Base-by-base conservation (phyloP, 768 basidiomycete genomes). In the Lactifluus pinguis region DNA sequence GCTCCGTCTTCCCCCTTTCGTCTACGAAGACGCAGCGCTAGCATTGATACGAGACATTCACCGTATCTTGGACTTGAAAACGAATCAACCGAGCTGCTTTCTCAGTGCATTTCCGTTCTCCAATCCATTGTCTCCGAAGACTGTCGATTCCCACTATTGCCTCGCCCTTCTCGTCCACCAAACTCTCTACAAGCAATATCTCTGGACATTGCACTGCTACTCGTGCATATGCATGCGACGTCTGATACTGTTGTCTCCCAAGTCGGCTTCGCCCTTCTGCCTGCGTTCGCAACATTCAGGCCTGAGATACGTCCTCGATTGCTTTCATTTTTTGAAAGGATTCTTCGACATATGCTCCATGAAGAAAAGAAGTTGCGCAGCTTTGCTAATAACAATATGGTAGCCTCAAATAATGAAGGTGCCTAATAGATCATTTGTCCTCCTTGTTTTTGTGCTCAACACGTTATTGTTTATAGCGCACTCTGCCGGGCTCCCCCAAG, bases 161-260 rank as follows among this genome's bases (percentile, higher is more conserved):
- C 85, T 15, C 79, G 85, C 4, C 87, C 85, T 3, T 76, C 76
- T 0, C 78, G 82, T 32, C 91, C 91, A 14, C 87, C 89, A 3
- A 83, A 89, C 68, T 77, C 88, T 4, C 72, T 94, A n/a, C 91
- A 92, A 66, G 79, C 83, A 0, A 70, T 86, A 32, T 80, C 79
- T 4, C 72, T 94, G 36, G 88, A 91, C 70, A 79, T 92, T 21
- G 87, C 87, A 4, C 81, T 82, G 60, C 80, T 83, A 64, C 77
- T 94, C 29, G 72, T 84, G 25, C 76, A 83, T 59, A 72, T 75
- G 32, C 81, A 86, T 64, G 74, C 76, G 6, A 75, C 78, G 59
- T 78, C 81, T 53, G 76, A 82, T 3, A 72, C 76, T 44, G 73
- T 83, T 21, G 72, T 83, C 49, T 80, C 83, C 6, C 78, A 80